These are phyloP conservation scores for Vaccinium darrowii DNA, from an alignment of 148 eudicot genomes.

Conservation along the genomic window DNA sequence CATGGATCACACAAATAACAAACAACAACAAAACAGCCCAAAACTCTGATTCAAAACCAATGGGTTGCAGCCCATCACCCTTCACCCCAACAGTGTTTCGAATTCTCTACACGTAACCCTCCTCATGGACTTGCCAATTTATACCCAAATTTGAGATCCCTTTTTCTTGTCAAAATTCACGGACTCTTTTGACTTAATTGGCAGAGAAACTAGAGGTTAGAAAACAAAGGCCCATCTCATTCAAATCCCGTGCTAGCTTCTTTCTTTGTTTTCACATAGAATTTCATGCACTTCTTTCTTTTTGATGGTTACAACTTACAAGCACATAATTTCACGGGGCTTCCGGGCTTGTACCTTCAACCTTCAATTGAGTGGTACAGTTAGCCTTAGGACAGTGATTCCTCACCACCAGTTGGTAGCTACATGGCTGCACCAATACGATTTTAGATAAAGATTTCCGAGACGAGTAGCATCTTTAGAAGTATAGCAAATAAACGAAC, in stretches of 20 bases:
- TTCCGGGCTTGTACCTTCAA: conserved; percentile 2
- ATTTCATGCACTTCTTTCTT: not conserved
- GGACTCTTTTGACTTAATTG: not conserved
- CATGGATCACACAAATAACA: conserved; percentile 20
- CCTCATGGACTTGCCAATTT: not conserved
- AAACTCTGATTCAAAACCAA: conserved; percentile 2
- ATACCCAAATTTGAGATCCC: not conserved
- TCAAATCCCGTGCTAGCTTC: not conserved
- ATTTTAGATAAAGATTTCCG: too few species aligned
- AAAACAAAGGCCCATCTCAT: not conserved
- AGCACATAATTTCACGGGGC: not conserved
- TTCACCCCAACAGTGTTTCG: not conserved
- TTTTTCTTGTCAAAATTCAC: conserved; percentile 1
- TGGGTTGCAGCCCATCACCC: conserved; percentile 18
- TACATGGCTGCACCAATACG: too few species aligned
- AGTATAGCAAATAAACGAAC: too few species aligned
- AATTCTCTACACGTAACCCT: not conserved
- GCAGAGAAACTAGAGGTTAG: not conserved
- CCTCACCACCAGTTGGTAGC: not conserved
- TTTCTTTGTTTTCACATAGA: not conserved
- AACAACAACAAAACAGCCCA: not conserved
- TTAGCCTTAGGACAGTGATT: not conserved
- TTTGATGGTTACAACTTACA: not conserved
- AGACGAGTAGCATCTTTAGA: too few species aligned
- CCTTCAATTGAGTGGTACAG: conserved; percentile 4